A percentile compares a stretch with the other conserved stretches of the same genome.
Evolutionary conservation across 345 rosid genomes (phyloP).

Genomic region (Moringa oleifera): DNA sequence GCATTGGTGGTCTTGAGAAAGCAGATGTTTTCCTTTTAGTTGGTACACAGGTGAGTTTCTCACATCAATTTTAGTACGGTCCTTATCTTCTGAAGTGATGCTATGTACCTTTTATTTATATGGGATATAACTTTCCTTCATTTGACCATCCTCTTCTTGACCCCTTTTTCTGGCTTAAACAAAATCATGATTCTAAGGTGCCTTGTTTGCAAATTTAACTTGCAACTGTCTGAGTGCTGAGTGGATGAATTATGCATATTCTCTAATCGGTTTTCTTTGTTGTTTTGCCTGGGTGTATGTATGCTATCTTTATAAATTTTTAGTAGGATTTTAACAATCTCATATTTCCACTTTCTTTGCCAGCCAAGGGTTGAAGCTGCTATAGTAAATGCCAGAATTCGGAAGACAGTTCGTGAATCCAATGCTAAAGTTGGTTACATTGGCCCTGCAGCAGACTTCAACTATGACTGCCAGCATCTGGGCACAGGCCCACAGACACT

Average conservation of each 20-base stretch:
- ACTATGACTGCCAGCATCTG: constrained; percentile 79
- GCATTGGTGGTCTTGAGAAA: constrained; percentile 89
- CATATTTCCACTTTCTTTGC: constrained; percentile 21
- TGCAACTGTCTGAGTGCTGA: not conserved
- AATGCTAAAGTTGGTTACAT: constrained; percentile 88
- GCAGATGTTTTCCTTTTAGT: constrained; percentile 91
- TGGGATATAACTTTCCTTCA: not conserved
- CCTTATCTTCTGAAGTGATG: not conserved
- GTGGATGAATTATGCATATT: no score
- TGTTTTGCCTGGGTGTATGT: no score
- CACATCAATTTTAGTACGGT: not conserved
- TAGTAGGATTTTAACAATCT: constrained; percentile 1
- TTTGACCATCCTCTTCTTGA: not conserved
- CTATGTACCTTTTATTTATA: not conserved
- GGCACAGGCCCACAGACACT: constrained; percentile 89
- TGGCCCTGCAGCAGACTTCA: constrained; percentile 74
- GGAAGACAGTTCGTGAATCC: constrained; percentile 72
- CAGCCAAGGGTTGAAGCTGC: constrained; percentile 99
- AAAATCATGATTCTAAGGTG: not conserved
- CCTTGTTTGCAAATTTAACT: not conserved
- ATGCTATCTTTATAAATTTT: not conserved
- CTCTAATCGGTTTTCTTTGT: no score
- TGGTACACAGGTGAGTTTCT: constrained; percentile 75
- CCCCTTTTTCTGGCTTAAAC: not conserved
- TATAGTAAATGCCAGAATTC: constrained; percentile 93